phyloP scores from a whole-genome alignment of 78 protist species.

The Trichosphaerium sp. region DNA sequence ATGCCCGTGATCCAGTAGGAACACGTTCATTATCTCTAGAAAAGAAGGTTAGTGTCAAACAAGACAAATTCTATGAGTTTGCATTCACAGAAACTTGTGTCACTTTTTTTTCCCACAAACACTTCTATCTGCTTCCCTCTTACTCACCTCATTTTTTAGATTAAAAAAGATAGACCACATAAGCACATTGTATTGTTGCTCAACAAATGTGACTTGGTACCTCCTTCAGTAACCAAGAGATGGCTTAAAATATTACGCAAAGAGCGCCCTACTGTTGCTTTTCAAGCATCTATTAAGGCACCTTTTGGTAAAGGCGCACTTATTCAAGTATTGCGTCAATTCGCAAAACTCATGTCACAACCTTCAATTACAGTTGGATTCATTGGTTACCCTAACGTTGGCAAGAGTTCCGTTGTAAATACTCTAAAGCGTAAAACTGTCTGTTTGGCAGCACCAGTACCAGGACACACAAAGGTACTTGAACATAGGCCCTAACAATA shows the following conservation, averaged over 20 bases:
- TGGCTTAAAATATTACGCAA: constrained; percentile 76
- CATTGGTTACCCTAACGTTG: constrained; percentile 92
- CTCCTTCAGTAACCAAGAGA: constrained; percentile 86
- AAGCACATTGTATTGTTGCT: constrained; percentile 95
- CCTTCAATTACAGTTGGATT: constrained; percentile 92
- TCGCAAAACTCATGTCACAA: constrained; percentile 56
- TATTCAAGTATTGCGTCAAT: constrained; percentile 87
- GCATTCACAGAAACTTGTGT: too few relatives aligned
- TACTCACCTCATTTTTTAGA: too few relatives aligned
- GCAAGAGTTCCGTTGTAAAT: constrained; percentile 95
- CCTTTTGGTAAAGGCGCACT: constrained; percentile 97
- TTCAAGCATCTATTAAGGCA: constrained; percentile 91
- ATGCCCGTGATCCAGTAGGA: constrained; percentile 98
- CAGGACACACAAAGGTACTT: constrained; percentile 96
- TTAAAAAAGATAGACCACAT: constrained; percentile 70
- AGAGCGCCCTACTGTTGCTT: constrained; percentile 96
- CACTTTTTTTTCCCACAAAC: too few relatives aligned
- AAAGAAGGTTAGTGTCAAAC: too few relatives aligned
- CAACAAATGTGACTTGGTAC: constrained; percentile 98
- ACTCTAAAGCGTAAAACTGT: constrained; percentile 74
- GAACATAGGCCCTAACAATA: too few relatives aligned
- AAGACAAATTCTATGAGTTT: too few relatives aligned
- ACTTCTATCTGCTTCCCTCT: too few relatives aligned
- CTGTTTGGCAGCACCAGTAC: constrained; percentile 95
- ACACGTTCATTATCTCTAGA: constrained; percentile 70